phyloP scores from a whole-genome alignment of 805 yeast genomes.

The Suhomyces tanzawaensis region DNA sequence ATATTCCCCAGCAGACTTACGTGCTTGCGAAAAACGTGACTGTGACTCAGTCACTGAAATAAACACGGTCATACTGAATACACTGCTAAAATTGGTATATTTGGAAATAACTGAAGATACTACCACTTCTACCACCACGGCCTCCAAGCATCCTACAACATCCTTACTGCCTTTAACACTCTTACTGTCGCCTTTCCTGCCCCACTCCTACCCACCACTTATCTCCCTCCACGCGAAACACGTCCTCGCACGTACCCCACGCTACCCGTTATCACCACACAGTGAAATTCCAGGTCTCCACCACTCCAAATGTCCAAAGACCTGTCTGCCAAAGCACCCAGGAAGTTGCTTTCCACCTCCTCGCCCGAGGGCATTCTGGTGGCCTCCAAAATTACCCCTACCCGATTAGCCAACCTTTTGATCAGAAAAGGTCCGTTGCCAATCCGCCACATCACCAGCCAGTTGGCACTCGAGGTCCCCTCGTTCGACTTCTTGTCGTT shows the following conservation, averaged over 20 bases:
- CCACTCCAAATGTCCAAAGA: not conserved
- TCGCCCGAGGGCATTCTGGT: conserved; percentile 88
- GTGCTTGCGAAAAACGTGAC: conserved; percentile 5
- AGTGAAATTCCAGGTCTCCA: not conserved
- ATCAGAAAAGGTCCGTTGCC: conserved; percentile 82
- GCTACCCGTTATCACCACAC: too few relatives aligned
- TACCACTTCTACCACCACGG: too few relatives aligned
- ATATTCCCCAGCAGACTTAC: not conserved
- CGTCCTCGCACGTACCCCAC: too few relatives aligned
- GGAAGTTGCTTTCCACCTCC: conserved; percentile 58
- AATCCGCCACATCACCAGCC: conserved; percentile 83
- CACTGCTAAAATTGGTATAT: too few relatives aligned
- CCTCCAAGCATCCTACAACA: too few relatives aligned
- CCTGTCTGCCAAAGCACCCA: conserved; percentile 6
- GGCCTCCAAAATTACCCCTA: conserved; percentile 80
- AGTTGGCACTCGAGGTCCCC: conserved; percentile 68
- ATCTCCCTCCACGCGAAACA: too few relatives aligned
- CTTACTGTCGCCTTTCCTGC: too few relatives aligned
- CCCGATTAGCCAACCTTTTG: conserved; percentile 66
- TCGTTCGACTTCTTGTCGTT: conserved; percentile 78
- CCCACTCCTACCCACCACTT: too few relatives aligned
- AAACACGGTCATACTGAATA: not conserved
- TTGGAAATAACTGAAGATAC: too few relatives aligned
- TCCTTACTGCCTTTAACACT: too few relatives aligned
- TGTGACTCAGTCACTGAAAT: conserved; percentile 7